Conservation (phyloP, 768 basidiomycete species). For the Steccherinum ochraceum region DNA sequence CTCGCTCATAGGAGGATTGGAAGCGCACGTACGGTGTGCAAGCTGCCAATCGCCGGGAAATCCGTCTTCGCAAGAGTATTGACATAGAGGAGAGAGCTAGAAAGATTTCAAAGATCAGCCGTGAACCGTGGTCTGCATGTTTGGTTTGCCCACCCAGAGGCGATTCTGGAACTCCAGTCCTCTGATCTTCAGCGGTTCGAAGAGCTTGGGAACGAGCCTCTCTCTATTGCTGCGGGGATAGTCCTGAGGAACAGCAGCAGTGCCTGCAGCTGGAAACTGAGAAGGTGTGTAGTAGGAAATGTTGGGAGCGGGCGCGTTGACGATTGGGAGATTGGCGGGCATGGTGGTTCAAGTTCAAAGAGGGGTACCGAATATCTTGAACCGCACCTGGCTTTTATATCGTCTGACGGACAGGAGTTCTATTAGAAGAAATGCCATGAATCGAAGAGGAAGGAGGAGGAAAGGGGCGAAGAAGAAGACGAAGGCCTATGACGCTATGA, state of each 20-base stretch:
- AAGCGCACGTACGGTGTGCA: slow-evolving; percentile 32
- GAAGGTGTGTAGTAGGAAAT: slow-evolving; percentile 43
- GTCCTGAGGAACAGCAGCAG: slow-evolving; percentile 24
- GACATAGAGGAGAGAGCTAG: slow-evolving; percentile 50
- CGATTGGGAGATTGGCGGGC: too few relatives aligned
- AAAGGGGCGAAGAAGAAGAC: too few relatives aligned
- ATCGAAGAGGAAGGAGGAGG: too few relatives aligned
- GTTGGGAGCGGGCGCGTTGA: slow-evolving; percentile 16
- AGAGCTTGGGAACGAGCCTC: slow-evolving; percentile 38
- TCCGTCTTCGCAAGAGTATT: slow-evolving; percentile 54
- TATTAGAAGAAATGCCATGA: too few relatives aligned
- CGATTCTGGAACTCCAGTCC: slow-evolving; percentile 25
- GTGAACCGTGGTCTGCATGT: not conserved
- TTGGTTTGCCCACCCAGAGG: slow-evolving; percentile 17
- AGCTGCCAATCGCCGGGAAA: slow-evolving; percentile 48
- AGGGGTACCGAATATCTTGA: too few relatives aligned
- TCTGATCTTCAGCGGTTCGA: slow-evolving; percentile 46
- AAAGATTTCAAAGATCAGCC: not conserved
- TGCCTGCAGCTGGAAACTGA: slow-evolving; percentile 40
- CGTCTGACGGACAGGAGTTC: too few relatives aligned
- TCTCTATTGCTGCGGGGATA: not conserved
- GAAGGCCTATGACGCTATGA: too few relatives aligned
- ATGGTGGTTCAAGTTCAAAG: not conserved
- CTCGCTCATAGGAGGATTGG: not conserved
- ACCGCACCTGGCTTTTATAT: too few relatives aligned